phyloP scores from a whole-genome alignment of 177 flowering plant species.

The Vitis hybrid region DNA sequence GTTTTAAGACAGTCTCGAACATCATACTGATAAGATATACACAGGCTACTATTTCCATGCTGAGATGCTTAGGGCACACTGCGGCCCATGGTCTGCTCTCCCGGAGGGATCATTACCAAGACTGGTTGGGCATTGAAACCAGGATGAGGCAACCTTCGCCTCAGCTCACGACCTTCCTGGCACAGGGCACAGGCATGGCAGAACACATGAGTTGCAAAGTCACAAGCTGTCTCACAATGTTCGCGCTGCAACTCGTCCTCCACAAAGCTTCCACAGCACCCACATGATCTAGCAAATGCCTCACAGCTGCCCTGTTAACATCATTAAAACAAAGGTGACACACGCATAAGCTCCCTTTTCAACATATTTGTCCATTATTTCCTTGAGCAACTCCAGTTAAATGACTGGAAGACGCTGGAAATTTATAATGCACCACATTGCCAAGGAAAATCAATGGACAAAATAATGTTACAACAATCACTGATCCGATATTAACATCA shows the following conservation, averaged over 20 bases:
- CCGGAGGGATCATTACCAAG: slow-evolving; percentile 80
- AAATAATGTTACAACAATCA: no score
- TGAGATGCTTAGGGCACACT: slow-evolving; percentile 29
- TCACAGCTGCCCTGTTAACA: slow-evolving; percentile 78
- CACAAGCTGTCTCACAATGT: slow-evolving; percentile 76
- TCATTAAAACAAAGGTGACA: no score
- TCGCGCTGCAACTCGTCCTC: slow-evolving; percentile 78
- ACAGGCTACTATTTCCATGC: not conserved
- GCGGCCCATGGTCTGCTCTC: slow-evolving; percentile 81
- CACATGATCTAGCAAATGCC: slow-evolving; percentile 69
- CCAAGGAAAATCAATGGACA: no score
- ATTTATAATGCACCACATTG: no score
- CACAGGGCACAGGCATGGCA: slow-evolving; percentile 89
- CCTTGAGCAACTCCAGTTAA: no score
- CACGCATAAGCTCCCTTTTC: no score
- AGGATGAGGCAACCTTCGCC: slow-evolving; percentile 91
- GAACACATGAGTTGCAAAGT: slow-evolving; percentile 71
- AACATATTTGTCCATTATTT: no score
- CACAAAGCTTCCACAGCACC: slow-evolving; percentile 65
- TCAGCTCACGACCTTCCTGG: slow-evolving; percentile 95
- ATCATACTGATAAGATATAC: no score
- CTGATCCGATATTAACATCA: no score
- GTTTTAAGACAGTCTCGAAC: no score
- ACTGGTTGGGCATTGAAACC: slow-evolving; percentile 68
- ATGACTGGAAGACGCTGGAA: no score